Percentiles rank a stretch among this genome's conserved stretches.
Evolutionary conservation across 352 stramenopile genomes (phyloP).

Genomic region (Phytophthora foliorum): DNA sequence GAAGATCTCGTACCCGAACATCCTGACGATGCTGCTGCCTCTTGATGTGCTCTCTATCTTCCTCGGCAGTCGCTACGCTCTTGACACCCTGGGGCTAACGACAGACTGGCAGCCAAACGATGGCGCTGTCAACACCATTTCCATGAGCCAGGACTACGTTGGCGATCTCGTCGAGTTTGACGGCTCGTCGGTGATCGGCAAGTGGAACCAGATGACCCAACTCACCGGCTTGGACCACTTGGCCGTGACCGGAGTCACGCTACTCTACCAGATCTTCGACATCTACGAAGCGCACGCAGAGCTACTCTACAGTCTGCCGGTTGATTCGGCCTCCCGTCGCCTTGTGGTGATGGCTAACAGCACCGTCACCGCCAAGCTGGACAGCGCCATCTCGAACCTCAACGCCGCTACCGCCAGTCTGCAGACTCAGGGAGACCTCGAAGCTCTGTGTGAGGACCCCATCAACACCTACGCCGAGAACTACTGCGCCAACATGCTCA

Average conservation of each 20-base stretch:
- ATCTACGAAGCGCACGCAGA: constrained; percentile 53
- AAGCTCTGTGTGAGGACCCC: constrained; percentile 38
- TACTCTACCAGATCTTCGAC: constrained; percentile 49
- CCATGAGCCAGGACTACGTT: constrained; percentile 53
- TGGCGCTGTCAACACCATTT: constrained; percentile 58
- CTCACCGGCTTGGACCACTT: constrained; percentile 56
- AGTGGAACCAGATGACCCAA: constrained; percentile 64
- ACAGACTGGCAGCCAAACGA: constrained; percentile 63
- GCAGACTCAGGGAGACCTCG: constrained; percentile 47
- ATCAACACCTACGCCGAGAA: constrained; percentile 45
- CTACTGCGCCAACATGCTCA: constrained; percentile 44
- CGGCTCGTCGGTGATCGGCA: constrained; percentile 42
- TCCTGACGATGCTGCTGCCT: constrained; percentile 59
- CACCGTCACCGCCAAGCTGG: constrained; percentile 31
- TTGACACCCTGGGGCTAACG: constrained; percentile 38
- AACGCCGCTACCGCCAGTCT: constrained; percentile 46
- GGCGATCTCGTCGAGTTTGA: constrained; percentile 48
- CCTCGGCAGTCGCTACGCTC: constrained; percentile 49
- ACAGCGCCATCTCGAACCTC: constrained; percentile 45
- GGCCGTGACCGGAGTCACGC: constrained; percentile 50
- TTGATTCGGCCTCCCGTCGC: constrained; percentile 31
- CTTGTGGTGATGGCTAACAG: constrained; percentile 12
- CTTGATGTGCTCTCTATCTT: constrained; percentile 52
- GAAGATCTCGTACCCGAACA: constrained; percentile 57
- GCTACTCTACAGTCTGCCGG: constrained; percentile 47